Evolutionary conservation across 2,329 filamentous ascomycete species (phyloP), one percentile per base, ranked within the genome.

Genomic region (Fusarium marasasianum): DNA sequence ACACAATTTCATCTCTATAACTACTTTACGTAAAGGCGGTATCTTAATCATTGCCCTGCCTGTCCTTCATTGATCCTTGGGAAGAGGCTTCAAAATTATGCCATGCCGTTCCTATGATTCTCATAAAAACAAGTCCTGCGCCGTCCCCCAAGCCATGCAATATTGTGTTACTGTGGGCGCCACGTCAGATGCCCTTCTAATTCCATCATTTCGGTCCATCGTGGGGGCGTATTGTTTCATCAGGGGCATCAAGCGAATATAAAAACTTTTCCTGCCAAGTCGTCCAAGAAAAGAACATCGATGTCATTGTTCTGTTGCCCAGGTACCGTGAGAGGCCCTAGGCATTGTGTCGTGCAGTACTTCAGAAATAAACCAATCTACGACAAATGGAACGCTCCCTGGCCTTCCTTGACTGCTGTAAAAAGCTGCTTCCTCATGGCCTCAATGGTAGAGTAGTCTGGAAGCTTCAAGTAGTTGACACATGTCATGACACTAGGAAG

Each of bases 401-500:
- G 96, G 31, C 96, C 96, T 85, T 99, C 97, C 82, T 91, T 93
- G 81, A 98, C 97, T 33, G 96, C 97, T 74, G 92, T 92, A 74
- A 90, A 91, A 61, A 99, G 87, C 82, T 94, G 94, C 81, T 92
- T 89, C 79, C 89, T 92, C 83, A 99, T 91, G 58, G 92, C 88
- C 4, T 94, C 90, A 71, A 97, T 85, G 76, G 86, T 91, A 75
- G 91, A 96, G 84, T 99, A 99, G 83, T 99, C 94, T 26, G 96
- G 96, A 80, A 99, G 89, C 84, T 99, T 99, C 79, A 99, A 90
- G 82, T 99, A 99, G 83, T 99, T 99, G 83, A 98, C 96, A 82
- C 97, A 99, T 17, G 97, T 99, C 97, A 99, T 99, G 82, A 99
- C 97, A 81, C 95, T 98, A 18, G 97, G 96, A n/a, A 99, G 89